These are phyloP conservation scores for Earliella scabrosa DNA, from an alignment of 1,284 basidiomycete species.

Conservation along the genomic window DNA sequence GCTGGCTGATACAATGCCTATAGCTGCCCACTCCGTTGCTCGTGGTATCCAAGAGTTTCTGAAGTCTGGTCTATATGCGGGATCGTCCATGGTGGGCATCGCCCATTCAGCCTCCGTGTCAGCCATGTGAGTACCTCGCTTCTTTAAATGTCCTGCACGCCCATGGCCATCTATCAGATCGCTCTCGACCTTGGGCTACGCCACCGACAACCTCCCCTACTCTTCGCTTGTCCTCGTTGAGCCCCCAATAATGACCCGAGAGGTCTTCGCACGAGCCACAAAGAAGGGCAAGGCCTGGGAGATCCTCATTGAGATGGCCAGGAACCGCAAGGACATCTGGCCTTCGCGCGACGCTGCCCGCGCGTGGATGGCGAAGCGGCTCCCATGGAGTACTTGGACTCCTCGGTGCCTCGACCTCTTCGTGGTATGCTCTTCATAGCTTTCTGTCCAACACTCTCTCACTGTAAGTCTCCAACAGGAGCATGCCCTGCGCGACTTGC, in stretches of 20 bases:
- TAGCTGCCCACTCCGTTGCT: slow-evolving; percentile 5
- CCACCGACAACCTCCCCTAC: slow-evolving; percentile 2
- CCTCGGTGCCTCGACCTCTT: slow-evolving; percentile 16
- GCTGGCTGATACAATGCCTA: background rate
- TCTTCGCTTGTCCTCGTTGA: slow-evolving; percentile 15
- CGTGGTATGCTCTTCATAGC: background rate
- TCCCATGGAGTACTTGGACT: slow-evolving; percentile 25
- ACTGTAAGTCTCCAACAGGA: background rate
- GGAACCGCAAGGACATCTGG: slow-evolving; percentile 23
- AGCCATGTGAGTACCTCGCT: background rate
- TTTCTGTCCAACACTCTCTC: background rate
- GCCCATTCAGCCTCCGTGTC: slow-evolving; percentile 8
- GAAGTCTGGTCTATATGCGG: slow-evolving; percentile 6
- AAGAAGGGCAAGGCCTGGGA: background rate
- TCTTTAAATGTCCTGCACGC: no score
- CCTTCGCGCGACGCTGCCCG: slow-evolving; percentile 14
- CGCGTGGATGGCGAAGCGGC: slow-evolving; percentile 15
- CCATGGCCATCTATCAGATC: background rate
- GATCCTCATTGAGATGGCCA: background rate
- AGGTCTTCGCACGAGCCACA: background rate
- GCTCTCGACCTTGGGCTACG: background rate
- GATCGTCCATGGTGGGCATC: slow-evolving; percentile 3
- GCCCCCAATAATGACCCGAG: slow-evolving; percentile 4
- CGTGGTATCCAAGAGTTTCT: slow-evolving; percentile 3
- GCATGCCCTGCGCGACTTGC: slow-evolving; percentile 19